phyloP scores from a whole-genome alignment of 208 protist species.

The Lotmaria passim region DNA sequence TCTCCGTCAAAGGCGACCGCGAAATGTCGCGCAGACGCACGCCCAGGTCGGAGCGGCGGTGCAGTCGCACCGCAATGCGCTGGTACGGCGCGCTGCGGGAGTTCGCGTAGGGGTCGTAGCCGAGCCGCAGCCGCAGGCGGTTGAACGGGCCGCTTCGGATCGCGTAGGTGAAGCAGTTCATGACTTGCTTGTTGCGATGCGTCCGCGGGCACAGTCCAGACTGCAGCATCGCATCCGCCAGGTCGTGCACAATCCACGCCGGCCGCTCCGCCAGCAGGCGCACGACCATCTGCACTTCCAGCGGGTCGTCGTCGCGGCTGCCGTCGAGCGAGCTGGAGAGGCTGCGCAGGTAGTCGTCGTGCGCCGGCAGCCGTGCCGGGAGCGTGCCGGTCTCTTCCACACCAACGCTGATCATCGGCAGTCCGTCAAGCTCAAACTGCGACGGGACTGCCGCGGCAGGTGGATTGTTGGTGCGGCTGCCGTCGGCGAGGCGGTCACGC shows the following conservation, averaged over 20 bases:
- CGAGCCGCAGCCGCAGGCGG: conserved; percentile 74
- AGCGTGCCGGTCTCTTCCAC: conserved; percentile 39
- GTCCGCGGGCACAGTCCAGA: conserved; percentile 65
- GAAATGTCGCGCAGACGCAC: conserved; percentile 69
- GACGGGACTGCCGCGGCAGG: too few species aligned
- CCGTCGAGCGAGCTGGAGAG: conserved; percentile 38
- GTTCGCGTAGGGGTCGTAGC: conserved; percentile 74
- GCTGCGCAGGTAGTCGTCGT: conserved; percentile 33
- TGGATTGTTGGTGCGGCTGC: too few species aligned
- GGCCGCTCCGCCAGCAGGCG: conserved; percentile 64
- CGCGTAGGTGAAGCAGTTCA: conserved; percentile 71
- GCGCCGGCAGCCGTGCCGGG: conserved; percentile 40
- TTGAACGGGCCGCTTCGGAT: conserved; percentile 81
- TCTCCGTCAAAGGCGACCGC: conserved; percentile 56
- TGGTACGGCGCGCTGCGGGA: conserved; percentile 49
- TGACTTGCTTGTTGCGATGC: conserved; percentile 71
- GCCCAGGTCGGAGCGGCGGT: conserved; percentile 65
- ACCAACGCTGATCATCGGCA: conserved; percentile 44
- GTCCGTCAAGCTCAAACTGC: conserved; percentile 33
- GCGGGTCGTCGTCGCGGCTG: conserved; percentile 39
- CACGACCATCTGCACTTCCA: conserved; percentile 54
- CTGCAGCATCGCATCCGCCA: conserved; percentile 62
- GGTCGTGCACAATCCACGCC: conserved; percentile 59
- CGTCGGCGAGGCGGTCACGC: background rate
- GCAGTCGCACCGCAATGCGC: conserved; percentile 54